Percentiles rank a stretch among this genome's conserved stretches.
These are phyloP conservation scores for Dipteronia sinensis DNA, from an alignment of 345 rosid species.

Conservation along the genomic window DNA sequence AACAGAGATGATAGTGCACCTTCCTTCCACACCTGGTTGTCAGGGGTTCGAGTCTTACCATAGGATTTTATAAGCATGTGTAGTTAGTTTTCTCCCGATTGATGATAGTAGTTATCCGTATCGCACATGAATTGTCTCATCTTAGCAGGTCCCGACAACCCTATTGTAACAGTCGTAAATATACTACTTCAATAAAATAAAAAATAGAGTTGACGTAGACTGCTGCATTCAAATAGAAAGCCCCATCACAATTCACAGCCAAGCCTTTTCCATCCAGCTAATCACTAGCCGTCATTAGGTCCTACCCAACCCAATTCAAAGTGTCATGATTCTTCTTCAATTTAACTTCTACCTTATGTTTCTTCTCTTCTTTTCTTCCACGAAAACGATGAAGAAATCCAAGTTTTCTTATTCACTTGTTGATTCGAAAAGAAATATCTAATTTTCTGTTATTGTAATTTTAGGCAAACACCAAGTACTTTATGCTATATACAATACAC, in stretches of 20 bases:
- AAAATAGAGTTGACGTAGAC: conserved; percentile 41
- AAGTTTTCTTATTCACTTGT: not conserved
- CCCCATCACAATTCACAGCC: conserved; percentile 29
- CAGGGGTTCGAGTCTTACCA: too few species aligned
- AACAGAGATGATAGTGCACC: too few species aligned
- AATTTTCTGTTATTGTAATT: not conserved
- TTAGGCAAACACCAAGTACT: not conserved
- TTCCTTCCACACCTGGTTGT: too few species aligned
- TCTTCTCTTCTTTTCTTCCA: not conserved
- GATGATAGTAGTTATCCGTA: too few species aligned
- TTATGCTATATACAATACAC: not conserved
- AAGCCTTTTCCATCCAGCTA: conserved; percentile 79
- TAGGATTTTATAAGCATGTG: too few species aligned
- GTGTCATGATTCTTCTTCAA: not conserved
- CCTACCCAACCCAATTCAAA: conserved; percentile 31
- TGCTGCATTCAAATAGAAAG: conserved; percentile 37
- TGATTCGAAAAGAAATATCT: not conserved
- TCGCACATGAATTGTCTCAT: too few species aligned
- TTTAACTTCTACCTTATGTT: not conserved
- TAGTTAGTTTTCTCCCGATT: too few species aligned
- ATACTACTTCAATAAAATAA: too few species aligned
- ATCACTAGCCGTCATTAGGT: conserved; percentile 62
- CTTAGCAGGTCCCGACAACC: too few species aligned
- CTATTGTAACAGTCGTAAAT: too few species aligned
- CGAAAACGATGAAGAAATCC: not conserved